Evolutionary conservation across 2,329 filamentous ascomycete species (phyloP).

Genomic region (Verticillium nonalfalfae): DNA sequence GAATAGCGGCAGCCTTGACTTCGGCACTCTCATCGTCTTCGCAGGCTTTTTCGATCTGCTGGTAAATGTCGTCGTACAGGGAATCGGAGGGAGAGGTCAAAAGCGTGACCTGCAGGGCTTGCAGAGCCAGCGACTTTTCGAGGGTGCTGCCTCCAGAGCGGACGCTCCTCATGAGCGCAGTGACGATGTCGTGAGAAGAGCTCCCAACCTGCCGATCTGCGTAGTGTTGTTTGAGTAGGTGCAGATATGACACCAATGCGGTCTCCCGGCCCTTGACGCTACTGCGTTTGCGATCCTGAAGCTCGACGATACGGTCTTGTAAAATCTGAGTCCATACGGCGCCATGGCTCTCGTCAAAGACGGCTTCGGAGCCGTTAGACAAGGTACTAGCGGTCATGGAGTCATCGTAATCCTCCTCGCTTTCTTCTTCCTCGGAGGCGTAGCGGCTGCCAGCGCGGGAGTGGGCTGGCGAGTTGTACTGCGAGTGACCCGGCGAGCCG

Average conservation of each 20-base stretch:
- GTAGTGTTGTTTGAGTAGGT: conserved; percentile 63
- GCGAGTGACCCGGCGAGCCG: conserved; percentile 52
- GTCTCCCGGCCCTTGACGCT: conserved; percentile 65
- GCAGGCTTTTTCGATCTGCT: conserved; percentile 54
- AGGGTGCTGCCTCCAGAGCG: conserved; percentile 61
- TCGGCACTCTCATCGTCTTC: conserved; percentile 59
- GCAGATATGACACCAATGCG: conserved; percentile 53
- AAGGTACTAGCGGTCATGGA: conserved; percentile 36
- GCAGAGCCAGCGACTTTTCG: conserved; percentile 65
- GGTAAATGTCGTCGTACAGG: conserved; percentile 57
- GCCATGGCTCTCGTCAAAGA: conserved; percentile 49
- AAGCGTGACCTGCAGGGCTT: conserved; percentile 64
- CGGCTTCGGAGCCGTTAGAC: conserved; percentile 37
- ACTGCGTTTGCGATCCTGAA: conserved; percentile 71
- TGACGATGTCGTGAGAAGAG: conserved; percentile 54
- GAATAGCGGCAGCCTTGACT: conserved; percentile 66
- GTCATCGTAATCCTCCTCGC: conserved; percentile 47
- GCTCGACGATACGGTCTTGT: conserved; percentile 60
- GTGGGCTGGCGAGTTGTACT: conserved; percentile 48
- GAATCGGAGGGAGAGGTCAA: conserved; percentile 60
- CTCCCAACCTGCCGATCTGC: conserved; percentile 55
- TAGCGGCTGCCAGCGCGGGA: conserved; percentile 57
- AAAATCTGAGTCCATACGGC: conserved; percentile 57
- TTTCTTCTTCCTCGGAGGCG: conserved; percentile 57
- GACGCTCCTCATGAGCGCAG: conserved; percentile 63